Evolutionary conservation across 164 flowering plant genomes (phyloP).

Genomic region (Santalum album): DNA sequence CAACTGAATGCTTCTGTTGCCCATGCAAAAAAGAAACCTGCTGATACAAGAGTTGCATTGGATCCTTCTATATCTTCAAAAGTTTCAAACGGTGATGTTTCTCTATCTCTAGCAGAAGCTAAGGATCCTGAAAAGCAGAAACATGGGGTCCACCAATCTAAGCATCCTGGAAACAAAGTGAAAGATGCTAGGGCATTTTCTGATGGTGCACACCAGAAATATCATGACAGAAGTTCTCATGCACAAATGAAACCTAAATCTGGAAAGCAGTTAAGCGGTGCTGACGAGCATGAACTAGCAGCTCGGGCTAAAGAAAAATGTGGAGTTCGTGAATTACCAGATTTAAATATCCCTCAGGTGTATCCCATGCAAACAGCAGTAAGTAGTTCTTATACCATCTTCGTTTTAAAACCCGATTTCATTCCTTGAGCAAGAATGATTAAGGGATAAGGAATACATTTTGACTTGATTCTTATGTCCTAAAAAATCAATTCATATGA

Average conservation of each 20-base stretch:
- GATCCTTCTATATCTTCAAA: slow-evolving; percentile 31
- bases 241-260: slow-evolving; percentile 28
- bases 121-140: slow-evolving; percentile 43
- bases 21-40: slow-evolving; percentile 37
- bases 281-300: slow-evolving; percentile 24
- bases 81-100: slow-evolving; percentile 28
- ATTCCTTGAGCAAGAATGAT: too few relatives aligned
- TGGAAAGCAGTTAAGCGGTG: slow-evolving; percentile 22
- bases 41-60: slow-evolving; percentile 24
- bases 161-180: slow-evolving; percentile 25
- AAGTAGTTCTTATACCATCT: slow-evolving; percentile 9
- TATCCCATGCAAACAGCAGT: slow-evolving; percentile 30
- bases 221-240: slow-evolving; percentile 29
- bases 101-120: slow-evolving; percentile 21
- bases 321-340: slow-evolving; percentile 38
- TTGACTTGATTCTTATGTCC: too few relatives aligned
- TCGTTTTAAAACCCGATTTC: too few relatives aligned
- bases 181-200: slow-evolving; percentile 33
- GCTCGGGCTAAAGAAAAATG: slow-evolving; percentile 41
- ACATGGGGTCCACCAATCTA: slow-evolving; percentile 24
- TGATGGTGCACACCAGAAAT: slow-evolving; percentile 28
- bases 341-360: slow-evolving; percentile 30
- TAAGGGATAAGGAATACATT: too few relatives aligned
- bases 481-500: too few relatives aligned
- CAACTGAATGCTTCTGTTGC: slow-evolving; percentile 22